Evolutionary conservation across 2,329 filamentous ascomycete species (phyloP).

Genomic region (Colletotrichum siamense): DNA sequence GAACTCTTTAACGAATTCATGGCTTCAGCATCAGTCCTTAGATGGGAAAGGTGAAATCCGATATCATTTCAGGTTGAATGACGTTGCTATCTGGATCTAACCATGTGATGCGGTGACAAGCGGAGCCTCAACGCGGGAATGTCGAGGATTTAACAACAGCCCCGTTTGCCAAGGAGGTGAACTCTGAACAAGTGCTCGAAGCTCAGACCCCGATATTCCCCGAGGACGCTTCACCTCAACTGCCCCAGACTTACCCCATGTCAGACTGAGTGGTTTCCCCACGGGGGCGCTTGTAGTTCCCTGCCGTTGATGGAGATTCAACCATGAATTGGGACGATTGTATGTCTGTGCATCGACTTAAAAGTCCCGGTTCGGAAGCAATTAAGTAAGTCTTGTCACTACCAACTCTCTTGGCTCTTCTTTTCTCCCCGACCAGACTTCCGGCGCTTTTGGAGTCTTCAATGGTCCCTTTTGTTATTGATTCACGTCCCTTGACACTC

Average conservation of each 20-base stretch:
- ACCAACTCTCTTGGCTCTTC: neutral
- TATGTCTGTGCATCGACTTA: neutral
- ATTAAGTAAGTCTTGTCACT: neutral
- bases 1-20: neutral
- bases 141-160: neutral
- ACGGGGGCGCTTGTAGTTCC: neutral
- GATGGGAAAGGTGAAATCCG: neutral
- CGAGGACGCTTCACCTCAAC: neutral
- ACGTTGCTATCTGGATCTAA: neutral
- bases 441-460: neutral
- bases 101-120: neutral
- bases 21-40: neutral
- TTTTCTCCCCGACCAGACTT: neutral
- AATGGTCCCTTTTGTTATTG: neutral
- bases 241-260: neutral
- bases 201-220: neutral
- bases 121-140: neutral
- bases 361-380: neutral
- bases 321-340: neutral
- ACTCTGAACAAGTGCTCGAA: neutral
- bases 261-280: neutral
- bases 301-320: neutral
- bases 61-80: rapidly evolving
- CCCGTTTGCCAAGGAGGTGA: neutral
- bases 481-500: neutral